phyloP scores from a whole-genome alignment of 306 rosid species.

The Trifolium subterraneum region DNA sequence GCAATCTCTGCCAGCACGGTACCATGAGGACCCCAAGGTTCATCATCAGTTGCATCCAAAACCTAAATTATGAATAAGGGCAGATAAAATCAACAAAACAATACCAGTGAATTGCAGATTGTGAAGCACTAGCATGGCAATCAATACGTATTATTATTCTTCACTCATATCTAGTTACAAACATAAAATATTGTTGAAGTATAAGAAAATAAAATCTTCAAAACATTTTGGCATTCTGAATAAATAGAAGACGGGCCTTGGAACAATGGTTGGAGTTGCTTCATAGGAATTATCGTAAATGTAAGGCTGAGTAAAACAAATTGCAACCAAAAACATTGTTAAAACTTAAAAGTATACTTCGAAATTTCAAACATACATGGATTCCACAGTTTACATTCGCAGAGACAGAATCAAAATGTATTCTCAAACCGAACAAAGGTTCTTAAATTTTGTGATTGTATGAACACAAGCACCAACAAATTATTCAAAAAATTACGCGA shows the following conservation, averaged over 20 bases:
- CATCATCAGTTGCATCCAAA: conserved; percentile 96
- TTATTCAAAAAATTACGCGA: neutral
- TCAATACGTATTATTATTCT: conserved; percentile 2
- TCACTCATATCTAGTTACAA: neutral
- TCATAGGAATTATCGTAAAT: neutral
- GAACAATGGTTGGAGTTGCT: neutral
- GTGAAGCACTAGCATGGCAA: neutral
- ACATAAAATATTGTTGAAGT: neutral
- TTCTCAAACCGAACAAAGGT: conserved; percentile 9
- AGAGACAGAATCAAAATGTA: neutral
- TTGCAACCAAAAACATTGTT: neutral
- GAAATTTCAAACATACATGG: neutral
- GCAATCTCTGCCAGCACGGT: conserved; percentile 90
- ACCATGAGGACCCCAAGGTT: conserved; percentile 99
- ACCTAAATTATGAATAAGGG: conserved; percentile 58
- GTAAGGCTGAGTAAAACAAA: neutral
- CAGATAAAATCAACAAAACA: conserved; percentile 20
- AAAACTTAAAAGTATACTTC: neutral
- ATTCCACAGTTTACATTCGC: neutral
- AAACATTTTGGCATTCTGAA: neutral
- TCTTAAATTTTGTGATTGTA: conserved; percentile 17
- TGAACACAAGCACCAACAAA: conserved; percentile 14
- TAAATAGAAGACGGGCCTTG: neutral
- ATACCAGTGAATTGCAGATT: neutral
- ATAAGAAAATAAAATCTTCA: neutral